Conservation (phyloP, 176 grass and related monocot genomes). For the Cymbopogon citratus region DNA sequence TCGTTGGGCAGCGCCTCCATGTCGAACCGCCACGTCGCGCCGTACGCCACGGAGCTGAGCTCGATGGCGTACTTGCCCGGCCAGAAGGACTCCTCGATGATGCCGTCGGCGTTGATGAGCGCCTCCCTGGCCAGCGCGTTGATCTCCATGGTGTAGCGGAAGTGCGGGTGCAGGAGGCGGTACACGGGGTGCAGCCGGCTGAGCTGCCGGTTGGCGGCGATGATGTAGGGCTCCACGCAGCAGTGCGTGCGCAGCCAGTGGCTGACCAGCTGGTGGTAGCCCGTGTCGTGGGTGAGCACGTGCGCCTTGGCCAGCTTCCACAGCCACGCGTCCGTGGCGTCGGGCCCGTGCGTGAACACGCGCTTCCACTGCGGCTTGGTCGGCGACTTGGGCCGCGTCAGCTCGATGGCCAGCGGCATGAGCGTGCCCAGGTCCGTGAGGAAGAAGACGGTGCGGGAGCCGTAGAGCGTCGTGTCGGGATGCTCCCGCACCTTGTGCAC, state of each 20-base stretch:
- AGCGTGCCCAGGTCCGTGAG: slow-evolving; percentile 44
- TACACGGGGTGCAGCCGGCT: slow-evolving; percentile 80
- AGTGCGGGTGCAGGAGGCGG: slow-evolving; percentile 78
- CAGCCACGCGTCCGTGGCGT: slow-evolving; percentile 65
- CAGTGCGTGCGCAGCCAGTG: slow-evolving; percentile 84
- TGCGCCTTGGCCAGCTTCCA: slow-evolving; percentile 91
- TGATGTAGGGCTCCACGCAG: slow-evolving; percentile 81
- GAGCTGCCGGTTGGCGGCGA: slow-evolving; percentile 74
- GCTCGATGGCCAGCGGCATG: slow-evolving; percentile 65
- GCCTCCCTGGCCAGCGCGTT: slow-evolving; percentile 56
- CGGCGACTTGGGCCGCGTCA: slow-evolving; percentile 55
- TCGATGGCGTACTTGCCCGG: slow-evolving; percentile 55
- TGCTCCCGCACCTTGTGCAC: slow-evolving; percentile 56
- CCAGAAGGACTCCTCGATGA: slow-evolving; percentile 73
- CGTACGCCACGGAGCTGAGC: slow-evolving; percentile 67
- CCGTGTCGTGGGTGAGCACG: slow-evolving; percentile 61
- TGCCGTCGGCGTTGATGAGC: slow-evolving; percentile 67
- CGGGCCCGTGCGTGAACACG: slow-evolving; percentile 45
- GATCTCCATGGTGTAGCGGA: slow-evolving; percentile 95
- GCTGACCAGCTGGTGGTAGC: slow-evolving; percentile 81
- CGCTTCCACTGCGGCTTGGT: slow-evolving; percentile 50
- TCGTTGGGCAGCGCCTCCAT: slow-evolving; percentile 78
- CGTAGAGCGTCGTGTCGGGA: slow-evolving; percentile 49
- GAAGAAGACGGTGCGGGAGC: slow-evolving; percentile 67
- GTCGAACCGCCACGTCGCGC: slow-evolving; percentile 63